Base-by-base conservation (phyloP, 345 rosid genomes). In the Bretschneidera sinensis region DNA sequence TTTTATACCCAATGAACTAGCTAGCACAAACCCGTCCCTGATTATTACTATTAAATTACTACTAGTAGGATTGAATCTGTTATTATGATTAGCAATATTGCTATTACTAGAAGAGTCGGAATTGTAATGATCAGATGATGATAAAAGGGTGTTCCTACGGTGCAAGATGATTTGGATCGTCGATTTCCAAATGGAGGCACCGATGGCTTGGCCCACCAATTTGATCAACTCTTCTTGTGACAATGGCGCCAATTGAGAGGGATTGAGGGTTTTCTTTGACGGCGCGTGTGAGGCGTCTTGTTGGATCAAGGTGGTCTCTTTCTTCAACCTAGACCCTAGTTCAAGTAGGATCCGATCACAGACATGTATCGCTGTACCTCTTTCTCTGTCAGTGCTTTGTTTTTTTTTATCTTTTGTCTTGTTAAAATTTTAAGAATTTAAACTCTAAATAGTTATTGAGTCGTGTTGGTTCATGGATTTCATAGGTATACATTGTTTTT, bases 141-240 rank as follows among this genome's bases (percentile, higher is more conserved):
- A 66, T 48, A 61, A 19, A 0, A 81, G 59, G 55, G 78, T 68
- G 21, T 70, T 81, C 78, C 72, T 88, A 71, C 98, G 88, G 8
- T 72, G 85, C 35, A 86, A 66, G 24, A 92, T 78, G 60, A 92
- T 83, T 76, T 69, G 71, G 15, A 90, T 81, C 60, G 96, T 86
- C 28, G 91, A 83, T 65, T 81, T 85, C 86, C 85, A 80, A 11
- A 91, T 82, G 61, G 92, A 66, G 76, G 75, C 62, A 6, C 98
- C 87, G 57, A 91, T 78, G 21, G 85, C 86, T 51, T 84, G 88
- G 25, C 95, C 95, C 6, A 91, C 88, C 8, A 89, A 74, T 62
- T 85, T 91, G 5, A 89, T 81, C 5, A 89, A 85, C 48, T 84
- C 91, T 61, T 85, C n/a, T 92, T 9, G 91, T 95, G 20, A 84